Conservation (phyloP, 208 protist genomes). For the Leishmania arabica region DNA sequence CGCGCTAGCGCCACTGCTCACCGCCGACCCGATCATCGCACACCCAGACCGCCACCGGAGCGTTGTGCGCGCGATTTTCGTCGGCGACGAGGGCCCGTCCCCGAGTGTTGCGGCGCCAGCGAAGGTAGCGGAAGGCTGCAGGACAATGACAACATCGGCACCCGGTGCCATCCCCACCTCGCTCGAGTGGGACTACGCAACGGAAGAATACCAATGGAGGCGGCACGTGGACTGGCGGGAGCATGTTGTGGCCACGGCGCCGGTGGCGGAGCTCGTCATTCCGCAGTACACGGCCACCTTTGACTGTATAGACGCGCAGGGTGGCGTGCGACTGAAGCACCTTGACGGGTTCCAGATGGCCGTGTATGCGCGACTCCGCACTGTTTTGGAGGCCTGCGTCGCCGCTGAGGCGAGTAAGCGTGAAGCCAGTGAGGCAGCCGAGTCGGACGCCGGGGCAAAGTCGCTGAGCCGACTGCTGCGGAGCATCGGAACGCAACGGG, state of each 20-base stretch:
- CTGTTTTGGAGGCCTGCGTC: slow-evolving; percentile 43
- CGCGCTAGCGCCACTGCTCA: slow-evolving; percentile 65
- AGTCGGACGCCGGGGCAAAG: slow-evolving; percentile 1
- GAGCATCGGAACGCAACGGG: slow-evolving; percentile 7
- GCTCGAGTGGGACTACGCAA: slow-evolving; percentile 36
- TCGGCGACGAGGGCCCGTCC: slow-evolving; percentile 10
- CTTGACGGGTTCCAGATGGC: slow-evolving; percentile 65
- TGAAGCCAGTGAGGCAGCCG: not conserved
- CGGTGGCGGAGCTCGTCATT: slow-evolving; percentile 55
- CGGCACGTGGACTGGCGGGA: slow-evolving; percentile 54
- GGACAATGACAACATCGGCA: too few relatives aligned
- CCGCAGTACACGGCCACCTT: slow-evolving; percentile 66
- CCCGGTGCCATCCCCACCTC: slow-evolving; percentile 2
- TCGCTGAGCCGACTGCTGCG: slow-evolving; percentile 7
- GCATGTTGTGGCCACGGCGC: slow-evolving; percentile 36
- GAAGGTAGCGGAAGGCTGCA: not conserved
- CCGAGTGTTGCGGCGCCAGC: not conserved
- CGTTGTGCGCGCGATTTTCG: slow-evolving; percentile 33
- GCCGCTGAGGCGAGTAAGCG: not conserved
- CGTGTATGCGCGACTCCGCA: slow-evolving; percentile 55
- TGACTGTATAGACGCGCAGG: slow-evolving; percentile 45
- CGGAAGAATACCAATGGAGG: slow-evolving; percentile 65
- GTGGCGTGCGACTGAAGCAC: slow-evolving; percentile 52
- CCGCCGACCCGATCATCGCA: slow-evolving; percentile 66
- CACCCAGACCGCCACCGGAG: slow-evolving; percentile 58